Base-by-base conservation (phyloP, 106 monocot species). In the Dendrobium catenatum region DNA sequence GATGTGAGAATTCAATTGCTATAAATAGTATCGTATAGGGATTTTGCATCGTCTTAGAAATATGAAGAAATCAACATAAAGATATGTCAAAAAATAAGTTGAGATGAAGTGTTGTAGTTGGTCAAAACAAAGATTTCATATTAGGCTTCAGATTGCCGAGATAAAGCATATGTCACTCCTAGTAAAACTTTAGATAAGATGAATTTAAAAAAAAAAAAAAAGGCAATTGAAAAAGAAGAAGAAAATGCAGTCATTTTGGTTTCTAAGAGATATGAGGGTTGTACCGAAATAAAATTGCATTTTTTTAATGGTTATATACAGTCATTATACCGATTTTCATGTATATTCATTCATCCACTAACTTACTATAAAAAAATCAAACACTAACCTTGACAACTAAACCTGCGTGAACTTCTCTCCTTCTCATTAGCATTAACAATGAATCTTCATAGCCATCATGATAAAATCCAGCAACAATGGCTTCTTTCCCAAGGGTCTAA, bases 401-500 rank as follows among this genome's bases (percentile, higher is more conserved):
- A 77, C 97, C 97, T 70, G 91, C 86, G 82, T 98, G 92, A 31
- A 93, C 94, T 78, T 84, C 88, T 93, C 97, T 92, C 86, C 97
- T 98, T 84, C 86, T 92, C 91, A 98, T 98, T 49, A 98, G 90
- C 97, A 98, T 98, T 72, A 98, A 76, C 79, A 98, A 83, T 56
- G 97, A 41, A 84, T 98, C 92, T 86, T 91, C 97, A 88, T 98
- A 98, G 59, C 97, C 94, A 74, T 47, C 89, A 58, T 98, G 97
- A 83, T 93, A 98, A 55, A 98, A 98, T 77, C 97, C 97, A 79
- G 94, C 84, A 88, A 98, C 87, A 75, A 94, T 91, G 49, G 97
- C 87, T 83, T 98, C 97, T 42, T 81, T 92, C 37, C 94, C 97
- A 40, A 83, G 76, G 72, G 91, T 89, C 97, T 98, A 78, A 20